Evolutionary conservation across 1,139 yeast genomes (phyloP).

Genomic region (Suhomyces guaymorum): DNA sequence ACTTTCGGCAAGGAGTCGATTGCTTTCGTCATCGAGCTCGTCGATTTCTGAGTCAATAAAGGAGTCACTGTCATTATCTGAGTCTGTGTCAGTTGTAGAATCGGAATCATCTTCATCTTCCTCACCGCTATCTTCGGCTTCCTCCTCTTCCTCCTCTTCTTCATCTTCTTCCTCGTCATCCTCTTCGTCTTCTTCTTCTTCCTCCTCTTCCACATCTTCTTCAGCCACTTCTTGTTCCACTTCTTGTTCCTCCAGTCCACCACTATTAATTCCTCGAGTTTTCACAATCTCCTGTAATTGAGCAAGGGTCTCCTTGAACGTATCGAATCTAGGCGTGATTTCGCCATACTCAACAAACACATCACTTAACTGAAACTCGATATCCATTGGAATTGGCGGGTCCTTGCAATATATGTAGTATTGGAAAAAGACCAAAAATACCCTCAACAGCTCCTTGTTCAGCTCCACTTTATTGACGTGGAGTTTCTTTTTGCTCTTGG

Average conservation of each 20-base stretch:
- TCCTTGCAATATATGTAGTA: slow-evolving; percentile 70
- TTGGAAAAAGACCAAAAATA: slow-evolving; percentile 66
- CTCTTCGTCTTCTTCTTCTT: slow-evolving; percentile 19
- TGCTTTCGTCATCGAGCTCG: too few relatives aligned
- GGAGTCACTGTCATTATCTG: slow-evolving; percentile 17
- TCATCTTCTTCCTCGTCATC: slow-evolving; percentile 17
- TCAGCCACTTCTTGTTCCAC: slow-evolving; percentile 11
- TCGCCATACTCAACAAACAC: slow-evolving; percentile 34
- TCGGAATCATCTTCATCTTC: slow-evolving; percentile 16
- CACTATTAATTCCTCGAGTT: slow-evolving; percentile 6
- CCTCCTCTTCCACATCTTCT: slow-evolving; percentile 11
- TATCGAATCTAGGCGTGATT: slow-evolving; percentile 37
- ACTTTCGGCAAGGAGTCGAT: slow-evolving; percentile 21
- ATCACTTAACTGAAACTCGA: slow-evolving; percentile 53
- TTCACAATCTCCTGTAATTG: slow-evolving; percentile 32
- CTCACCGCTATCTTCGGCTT: slow-evolving; percentile 13
- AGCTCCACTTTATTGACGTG: slow-evolving; percentile 16
- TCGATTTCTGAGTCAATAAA: too few relatives aligned
- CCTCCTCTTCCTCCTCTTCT: slow-evolving; percentile 10
- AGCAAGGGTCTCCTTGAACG: slow-evolving; percentile 42
- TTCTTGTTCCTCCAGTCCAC: slow-evolving; percentile 11
- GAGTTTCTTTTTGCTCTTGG: not conserved
- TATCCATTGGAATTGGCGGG: slow-evolving; percentile 66
- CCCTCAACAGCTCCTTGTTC: slow-evolving; percentile 33
- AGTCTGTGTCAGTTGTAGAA: slow-evolving; percentile 17